These are phyloP conservation scores for Erodium trifolium DNA, from an alignment of 441 rosid genomes.

Conservation along the genomic window DNA sequence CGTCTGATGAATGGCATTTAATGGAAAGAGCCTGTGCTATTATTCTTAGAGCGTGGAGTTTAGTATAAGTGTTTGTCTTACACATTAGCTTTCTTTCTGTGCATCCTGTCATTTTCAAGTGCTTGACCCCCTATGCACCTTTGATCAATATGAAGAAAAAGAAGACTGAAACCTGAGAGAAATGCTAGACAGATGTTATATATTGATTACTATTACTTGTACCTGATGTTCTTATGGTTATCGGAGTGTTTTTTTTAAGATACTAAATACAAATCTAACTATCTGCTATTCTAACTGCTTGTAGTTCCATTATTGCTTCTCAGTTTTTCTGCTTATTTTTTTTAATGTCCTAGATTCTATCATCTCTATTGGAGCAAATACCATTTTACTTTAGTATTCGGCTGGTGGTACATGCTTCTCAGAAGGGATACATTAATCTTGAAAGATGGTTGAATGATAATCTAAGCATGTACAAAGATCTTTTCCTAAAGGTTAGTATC, in stretches of 20 bases:
- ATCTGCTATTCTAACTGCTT: not conserved
- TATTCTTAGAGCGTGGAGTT: not conserved
- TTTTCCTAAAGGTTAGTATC: conserved; percentile 66
- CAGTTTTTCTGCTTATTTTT: conserved; percentile 9
- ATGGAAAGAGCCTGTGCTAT: not conserved
- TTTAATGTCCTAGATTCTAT: conserved; percentile 48
- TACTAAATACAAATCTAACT: not conserved
- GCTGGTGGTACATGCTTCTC: conserved; percentile 80
- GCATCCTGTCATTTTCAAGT: not conserved
- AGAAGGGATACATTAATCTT: conserved; percentile 64
- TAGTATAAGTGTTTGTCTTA: not conserved
- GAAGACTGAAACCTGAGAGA: not conserved
- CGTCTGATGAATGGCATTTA: not conserved
- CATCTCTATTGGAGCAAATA: conserved; percentile 60
- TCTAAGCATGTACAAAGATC: conserved; percentile 51
- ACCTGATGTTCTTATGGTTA: not conserved
- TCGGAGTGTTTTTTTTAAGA: not conserved
- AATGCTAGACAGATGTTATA: not conserved
- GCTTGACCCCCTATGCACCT: not conserved
- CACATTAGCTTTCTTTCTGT: not conserved
- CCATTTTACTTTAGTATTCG: conserved; percentile 63
- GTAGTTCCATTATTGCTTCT: conserved; percentile 6
- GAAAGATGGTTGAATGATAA: conserved; percentile 76
- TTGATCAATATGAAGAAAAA: not conserved
- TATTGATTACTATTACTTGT: not conserved